These are phyloP conservation scores for Wallacemonas collosoma DNA, from an alignment of 208 protist species.

Conservation along the genomic window DNA sequence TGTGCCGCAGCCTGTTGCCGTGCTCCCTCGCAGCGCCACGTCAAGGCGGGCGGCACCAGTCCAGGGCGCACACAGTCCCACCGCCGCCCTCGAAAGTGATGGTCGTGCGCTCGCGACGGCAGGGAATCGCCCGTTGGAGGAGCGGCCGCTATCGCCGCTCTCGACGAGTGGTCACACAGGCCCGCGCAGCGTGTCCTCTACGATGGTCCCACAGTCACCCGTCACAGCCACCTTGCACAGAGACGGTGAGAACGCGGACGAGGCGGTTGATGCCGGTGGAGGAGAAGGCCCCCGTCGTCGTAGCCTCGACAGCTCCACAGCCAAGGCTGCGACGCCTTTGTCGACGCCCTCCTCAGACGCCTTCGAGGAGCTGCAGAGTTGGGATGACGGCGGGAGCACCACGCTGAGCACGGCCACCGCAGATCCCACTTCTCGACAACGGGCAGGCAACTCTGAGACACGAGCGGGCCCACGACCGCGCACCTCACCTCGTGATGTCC, in stretches of 20 bases:
- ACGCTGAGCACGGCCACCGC: background rate
- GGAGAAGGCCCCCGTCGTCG: background rate
- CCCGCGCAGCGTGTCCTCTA: background rate
- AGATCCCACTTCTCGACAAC: background rate
- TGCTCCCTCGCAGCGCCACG: too few species aligned
- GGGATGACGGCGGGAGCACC: background rate
- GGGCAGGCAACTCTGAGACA: too few species aligned
- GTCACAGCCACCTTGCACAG: background rate
- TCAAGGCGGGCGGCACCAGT: too few species aligned
- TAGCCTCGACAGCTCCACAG: background rate
- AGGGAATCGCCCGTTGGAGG: background rate
- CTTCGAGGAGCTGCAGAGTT: slow-evolving; percentile 10
- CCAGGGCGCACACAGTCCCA: too few species aligned
- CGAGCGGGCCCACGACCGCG: too few species aligned
- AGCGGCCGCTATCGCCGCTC: background rate
- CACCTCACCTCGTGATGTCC: too few species aligned
- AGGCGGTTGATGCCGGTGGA: background rate
- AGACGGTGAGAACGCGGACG: background rate
- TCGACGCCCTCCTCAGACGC: background rate
- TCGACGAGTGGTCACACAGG: background rate
- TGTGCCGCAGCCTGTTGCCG: too few species aligned
- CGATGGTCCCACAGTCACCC: background rate
- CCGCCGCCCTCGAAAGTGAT: too few species aligned
- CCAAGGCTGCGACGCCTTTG: background rate
- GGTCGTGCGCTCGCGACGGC: too few species aligned